Conservation (phyloP, 2,329 filamentous ascomycete species). For the Fusarium denticulatum region DNA sequence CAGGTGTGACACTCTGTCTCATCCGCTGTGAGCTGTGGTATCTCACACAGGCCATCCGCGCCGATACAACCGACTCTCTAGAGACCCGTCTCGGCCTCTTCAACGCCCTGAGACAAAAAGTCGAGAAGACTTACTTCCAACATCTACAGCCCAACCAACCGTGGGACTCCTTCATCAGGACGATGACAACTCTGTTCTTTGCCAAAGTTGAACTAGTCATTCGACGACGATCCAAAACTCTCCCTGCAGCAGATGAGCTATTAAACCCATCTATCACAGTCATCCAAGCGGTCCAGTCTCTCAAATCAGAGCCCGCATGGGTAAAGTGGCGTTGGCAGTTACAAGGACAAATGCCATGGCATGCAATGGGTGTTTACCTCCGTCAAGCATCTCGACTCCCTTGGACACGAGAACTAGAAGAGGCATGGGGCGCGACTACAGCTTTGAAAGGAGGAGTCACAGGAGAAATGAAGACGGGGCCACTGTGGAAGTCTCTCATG, state of each 20-base stretch:
- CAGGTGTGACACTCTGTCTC: constrained; percentile 29
- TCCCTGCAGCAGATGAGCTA: not conserved
- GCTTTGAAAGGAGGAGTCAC: constrained; percentile 6
- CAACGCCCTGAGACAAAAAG: constrained; percentile 9
- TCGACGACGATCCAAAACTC: constrained; percentile 6
- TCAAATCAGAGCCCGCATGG: constrained; percentile 38
- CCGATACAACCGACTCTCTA: constrained; percentile 1
- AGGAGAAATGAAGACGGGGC: constrained; percentile 5
- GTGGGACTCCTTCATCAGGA: constrained; percentile 30
- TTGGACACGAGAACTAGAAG: constrained; percentile 40
- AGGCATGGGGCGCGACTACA: constrained; percentile 30
- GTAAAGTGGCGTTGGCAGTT: constrained; percentile 45
- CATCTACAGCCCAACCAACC: constrained; percentile 2
- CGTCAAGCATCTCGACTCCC: constrained; percentile 28
- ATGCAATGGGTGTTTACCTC: constrained; percentile 40
- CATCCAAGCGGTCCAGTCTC: constrained; percentile 35
- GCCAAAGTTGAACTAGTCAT: constrained; percentile 42
- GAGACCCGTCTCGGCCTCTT: constrained; percentile 19
- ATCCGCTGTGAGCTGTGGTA: constrained; percentile 44
- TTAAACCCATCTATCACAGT: constrained; percentile 20
- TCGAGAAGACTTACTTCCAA: constrained; percentile 21
- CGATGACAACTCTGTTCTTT: constrained; percentile 41
- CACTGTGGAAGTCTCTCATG: constrained; percentile 32
- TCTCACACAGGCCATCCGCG: constrained; percentile 30
- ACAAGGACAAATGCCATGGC: constrained; percentile 43